Evolutionary conservation across 495 filamentous ascomycete species (phyloP), one percentile per base, ranked within the genome.

Genomic region (Aspergillus olivimuriae): DNA sequence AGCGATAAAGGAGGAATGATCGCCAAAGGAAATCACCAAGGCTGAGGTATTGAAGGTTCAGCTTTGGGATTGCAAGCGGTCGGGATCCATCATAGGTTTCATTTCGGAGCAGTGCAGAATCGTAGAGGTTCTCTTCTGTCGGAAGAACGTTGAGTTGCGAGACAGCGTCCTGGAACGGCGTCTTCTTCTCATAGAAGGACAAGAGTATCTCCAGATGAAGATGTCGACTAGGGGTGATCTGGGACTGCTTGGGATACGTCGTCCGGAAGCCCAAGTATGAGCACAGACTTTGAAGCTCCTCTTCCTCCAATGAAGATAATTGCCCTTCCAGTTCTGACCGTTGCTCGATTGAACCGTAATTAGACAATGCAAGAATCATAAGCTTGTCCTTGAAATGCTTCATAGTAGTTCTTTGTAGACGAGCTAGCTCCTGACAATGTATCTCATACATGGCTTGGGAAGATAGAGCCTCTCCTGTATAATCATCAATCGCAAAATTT

Each of bases 21-120:
- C 92, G 76, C 88, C 88, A 97, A 8, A 99, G 75, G 52, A 97
- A 97, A 60, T 99, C 92, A 3, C 92, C 89, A 24, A 95, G 78
- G 6, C 88, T 91, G 19, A 99, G 75, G 59, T 99, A 97, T 53
- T 97, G 92, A 31, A 99, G 73, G 56, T 95, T 97, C 38, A 97
- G 66, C 52, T 97, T 99, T 2, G 92, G 92, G 40, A 99, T 82
- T 4, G 92, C 87, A 36, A 99, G 71, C 8, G 92, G 89, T 19
- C 79, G 78, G 26, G 90, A 89, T 28, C 91, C 92, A 61, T 94
- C 82, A 49, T 96, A 99, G 10, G 75, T 76, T 53, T 95, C 90
- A 45, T 91, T 91, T 35, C 91, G 78, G 46, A 92, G 61, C 22
- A 95, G 72, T n/a, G 82, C 78, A 35, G 77, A 69, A 40, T 97